These are phyloP conservation scores for Brassica hybrid DNA, from an alignment of 441 rosid genomes.

Conservation along the genomic window DNA sequence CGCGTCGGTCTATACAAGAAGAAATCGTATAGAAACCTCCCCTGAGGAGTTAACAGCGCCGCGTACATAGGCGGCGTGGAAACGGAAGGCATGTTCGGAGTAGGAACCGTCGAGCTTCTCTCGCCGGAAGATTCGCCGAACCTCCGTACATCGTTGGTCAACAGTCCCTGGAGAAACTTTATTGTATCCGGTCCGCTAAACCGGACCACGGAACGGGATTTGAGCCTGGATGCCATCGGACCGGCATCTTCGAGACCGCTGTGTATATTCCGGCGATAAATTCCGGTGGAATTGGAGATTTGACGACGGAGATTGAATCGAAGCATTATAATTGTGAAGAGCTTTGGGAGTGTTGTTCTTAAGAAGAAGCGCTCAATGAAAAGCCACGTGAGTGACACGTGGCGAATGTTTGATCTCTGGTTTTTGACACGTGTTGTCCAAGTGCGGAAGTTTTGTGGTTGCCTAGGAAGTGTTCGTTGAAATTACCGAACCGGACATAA, in stretches of 20 bases:
- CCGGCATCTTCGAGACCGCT: constrained; percentile 47
- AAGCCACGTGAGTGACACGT: constrained; percentile 30
- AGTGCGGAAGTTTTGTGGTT: background rate
- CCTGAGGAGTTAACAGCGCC: constrained; percentile 82
- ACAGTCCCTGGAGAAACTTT: constrained; percentile 85
- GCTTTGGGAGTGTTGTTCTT: constrained; percentile 15
- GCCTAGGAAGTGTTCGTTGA: background rate
- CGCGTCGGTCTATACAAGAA: constrained; percentile 67
- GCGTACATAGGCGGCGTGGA: constrained; percentile 72
- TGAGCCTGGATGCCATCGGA: constrained; percentile 62
- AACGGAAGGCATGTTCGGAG: constrained; percentile 59
- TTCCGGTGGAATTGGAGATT: constrained; percentile 21
- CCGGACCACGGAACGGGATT: constrained; percentile 82
- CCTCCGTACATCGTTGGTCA: constrained; percentile 79
- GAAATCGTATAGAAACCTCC: constrained; percentile 84
- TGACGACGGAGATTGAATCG: constrained; percentile 44
- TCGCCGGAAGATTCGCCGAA: constrained; percentile 54
- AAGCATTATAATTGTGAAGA: constrained; percentile 44
- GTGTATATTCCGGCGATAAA: constrained; percentile 42
- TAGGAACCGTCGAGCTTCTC: constrained; percentile 49
- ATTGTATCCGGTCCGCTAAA: constrained; percentile 88
- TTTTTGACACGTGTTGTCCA: constrained; percentile 16
- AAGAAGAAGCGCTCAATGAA: no score
- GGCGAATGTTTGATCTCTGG: background rate
- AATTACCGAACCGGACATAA: no score